Conservation (phyloP, 2,329 filamentous ascomycete genomes). For the Nothopassalora personata region DNA sequence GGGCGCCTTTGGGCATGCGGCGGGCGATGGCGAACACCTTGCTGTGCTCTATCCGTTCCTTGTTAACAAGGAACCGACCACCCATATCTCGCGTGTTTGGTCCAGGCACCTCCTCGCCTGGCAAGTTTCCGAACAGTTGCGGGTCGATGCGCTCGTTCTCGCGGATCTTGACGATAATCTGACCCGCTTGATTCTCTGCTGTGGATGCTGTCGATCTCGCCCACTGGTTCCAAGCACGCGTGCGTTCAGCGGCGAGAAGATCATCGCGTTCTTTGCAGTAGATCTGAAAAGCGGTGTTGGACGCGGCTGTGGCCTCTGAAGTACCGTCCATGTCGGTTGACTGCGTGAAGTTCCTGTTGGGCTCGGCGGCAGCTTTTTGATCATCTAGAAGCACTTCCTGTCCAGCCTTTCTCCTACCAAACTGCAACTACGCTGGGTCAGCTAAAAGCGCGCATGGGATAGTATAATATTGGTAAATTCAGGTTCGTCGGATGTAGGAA, state of each 20-base stretch:
- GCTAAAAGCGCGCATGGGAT: background rate
- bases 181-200: conserved; percentile 30
- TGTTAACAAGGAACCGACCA: conserved; percentile 44
- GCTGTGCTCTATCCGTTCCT: conserved; percentile 46
- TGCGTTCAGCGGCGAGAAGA: conserved; percentile 31
- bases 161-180: conserved; percentile 36
- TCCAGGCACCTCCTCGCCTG: conserved; percentile 39
- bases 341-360: background rate
- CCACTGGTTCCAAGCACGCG: conserved; percentile 34
- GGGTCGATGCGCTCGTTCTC: conserved; percentile 39
- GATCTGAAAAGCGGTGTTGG: background rate
- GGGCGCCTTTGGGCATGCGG: conserved; percentile 63
- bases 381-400: background rate
- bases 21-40: conserved; percentile 53
- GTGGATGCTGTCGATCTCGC: conserved; percentile 26
- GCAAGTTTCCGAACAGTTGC: conserved; percentile 38
- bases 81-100: conserved; percentile 42
- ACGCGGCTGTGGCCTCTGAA: background rate
- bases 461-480: too few relatives aligned
- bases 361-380: too few relatives aligned
- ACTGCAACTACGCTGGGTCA: background rate
- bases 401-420: background rate
- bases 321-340: background rate
- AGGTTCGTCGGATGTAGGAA: background rate
- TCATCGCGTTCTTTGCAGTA: conserved; percentile 26